phyloP scores from a whole-genome alignment of 352 stramenopile genomes.

The Phytophthora crassamura region DNA sequence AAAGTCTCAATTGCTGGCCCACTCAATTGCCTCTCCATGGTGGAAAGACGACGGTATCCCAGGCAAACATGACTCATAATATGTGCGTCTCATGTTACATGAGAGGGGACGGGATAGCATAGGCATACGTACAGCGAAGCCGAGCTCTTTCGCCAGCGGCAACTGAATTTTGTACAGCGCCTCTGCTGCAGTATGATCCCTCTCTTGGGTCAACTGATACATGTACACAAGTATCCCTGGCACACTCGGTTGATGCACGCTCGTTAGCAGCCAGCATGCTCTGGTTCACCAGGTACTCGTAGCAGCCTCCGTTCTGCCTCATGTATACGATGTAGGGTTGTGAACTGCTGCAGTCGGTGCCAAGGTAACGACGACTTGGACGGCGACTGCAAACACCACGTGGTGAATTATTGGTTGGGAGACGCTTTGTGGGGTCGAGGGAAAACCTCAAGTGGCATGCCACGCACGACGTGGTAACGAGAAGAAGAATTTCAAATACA shows the following conservation, averaged over 20 bases:
- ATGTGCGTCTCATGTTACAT: too few relatives aligned
- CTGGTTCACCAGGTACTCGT: constrained; percentile 3
- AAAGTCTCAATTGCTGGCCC: too few relatives aligned
- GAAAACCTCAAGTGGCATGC: neutral
- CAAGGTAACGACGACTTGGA: constrained; percentile 5
- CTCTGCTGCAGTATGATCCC: constrained; percentile 18
- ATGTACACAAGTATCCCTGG: constrained; percentile 20
- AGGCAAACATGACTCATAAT: too few relatives aligned
- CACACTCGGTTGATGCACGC: constrained; percentile 8
- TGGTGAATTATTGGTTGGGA: neutral
- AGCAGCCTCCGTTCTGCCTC: constrained; percentile 9
- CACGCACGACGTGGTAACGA: too few relatives aligned
- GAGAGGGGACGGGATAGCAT: too few relatives aligned
- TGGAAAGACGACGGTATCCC: too few relatives aligned
- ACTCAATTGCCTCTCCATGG: too few relatives aligned
- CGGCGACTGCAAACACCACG: neutral
- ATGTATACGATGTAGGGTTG: constrained; percentile 11
- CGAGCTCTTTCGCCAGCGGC: neutral
- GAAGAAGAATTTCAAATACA: too few relatives aligned
- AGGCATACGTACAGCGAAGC: too few relatives aligned
- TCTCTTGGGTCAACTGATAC: constrained; percentile 8
- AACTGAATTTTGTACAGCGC: constrained; percentile 21
- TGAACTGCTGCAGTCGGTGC: constrained; percentile 1
- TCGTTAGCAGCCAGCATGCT: too few relatives aligned
- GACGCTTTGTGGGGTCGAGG: neutral